Percentiles rank a stretch among this genome's conserved stretches.
Conservation (phyloP, 495 filamentous ascomycete genomes). For the Melanomma pulvis-pyrius region DNA sequence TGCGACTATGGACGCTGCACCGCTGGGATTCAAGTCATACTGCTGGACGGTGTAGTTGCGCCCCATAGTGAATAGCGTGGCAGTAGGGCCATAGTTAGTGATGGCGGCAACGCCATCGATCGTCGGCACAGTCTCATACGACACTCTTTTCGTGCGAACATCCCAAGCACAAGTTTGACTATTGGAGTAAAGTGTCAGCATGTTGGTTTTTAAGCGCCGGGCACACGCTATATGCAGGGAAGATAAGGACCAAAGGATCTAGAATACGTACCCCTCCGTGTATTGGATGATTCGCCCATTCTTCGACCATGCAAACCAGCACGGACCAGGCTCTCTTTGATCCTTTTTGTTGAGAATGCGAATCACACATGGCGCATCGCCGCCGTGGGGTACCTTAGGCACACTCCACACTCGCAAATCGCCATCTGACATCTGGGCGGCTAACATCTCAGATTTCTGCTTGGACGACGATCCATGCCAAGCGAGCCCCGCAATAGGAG, state of each 20-base stretch:
- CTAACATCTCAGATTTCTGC: slow-evolving; percentile 98
- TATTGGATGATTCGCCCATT: slow-evolving; percentile 94
- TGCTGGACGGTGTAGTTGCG: slow-evolving; percentile 89
- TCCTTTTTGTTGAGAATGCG: slow-evolving; percentile 82
- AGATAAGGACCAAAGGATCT: slow-evolving; percentile 21
- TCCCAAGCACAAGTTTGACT: slow-evolving; percentile 96
- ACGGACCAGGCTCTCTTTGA: slow-evolving; percentile 71
- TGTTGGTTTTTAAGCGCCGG: slow-evolving; percentile 32
- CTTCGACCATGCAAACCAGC: slow-evolving; percentile 98
- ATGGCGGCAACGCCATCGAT: slow-evolving; percentile 78
- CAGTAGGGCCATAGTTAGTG: slow-evolving; percentile 84
- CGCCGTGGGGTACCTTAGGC: slow-evolving; percentile 75
- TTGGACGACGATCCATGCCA: slow-evolving; percentile 98
- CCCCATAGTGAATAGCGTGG: slow-evolving; percentile 89
- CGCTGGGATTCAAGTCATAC: slow-evolving; percentile 77
- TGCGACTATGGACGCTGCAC: slow-evolving; percentile 67
- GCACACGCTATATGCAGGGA: slow-evolving; percentile 27
- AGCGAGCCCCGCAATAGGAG: slow-evolving; percentile 83
- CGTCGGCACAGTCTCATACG: slow-evolving; percentile 84
- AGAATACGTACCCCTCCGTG: slow-evolving; percentile 75
- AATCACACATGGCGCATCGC: slow-evolving; percentile 77
- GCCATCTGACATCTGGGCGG: slow-evolving; percentile 86
- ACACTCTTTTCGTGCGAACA: slow-evolving; percentile 92
- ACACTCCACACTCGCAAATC: slow-evolving; percentile 97
- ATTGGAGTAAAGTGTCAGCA: slow-evolving; percentile 28